A percentile compares a stretch with the other conserved stretches of the same genome.
These are phyloP conservation scores for Dichotomocladium elegans DNA, from an alignment of 371 early-diverging fungal genomes.

Conservation along the genomic window DNA sequence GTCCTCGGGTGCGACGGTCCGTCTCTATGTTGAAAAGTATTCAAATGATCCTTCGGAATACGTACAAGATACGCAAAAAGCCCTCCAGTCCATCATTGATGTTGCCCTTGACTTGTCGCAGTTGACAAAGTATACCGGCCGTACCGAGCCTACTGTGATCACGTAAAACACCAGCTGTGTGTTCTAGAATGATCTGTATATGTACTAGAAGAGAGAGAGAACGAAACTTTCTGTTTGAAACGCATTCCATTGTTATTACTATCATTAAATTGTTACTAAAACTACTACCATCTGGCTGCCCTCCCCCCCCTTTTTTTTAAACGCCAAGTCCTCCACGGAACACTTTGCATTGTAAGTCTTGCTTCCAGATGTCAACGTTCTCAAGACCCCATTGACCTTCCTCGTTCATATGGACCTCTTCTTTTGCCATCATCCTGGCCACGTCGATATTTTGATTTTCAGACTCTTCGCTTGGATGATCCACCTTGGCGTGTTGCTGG, in stretches of 20 bases:
- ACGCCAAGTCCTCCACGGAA: slow-evolving; percentile 38
- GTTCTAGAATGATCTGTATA: neutral
- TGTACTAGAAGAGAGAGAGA: neutral
- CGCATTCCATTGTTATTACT: neutral
- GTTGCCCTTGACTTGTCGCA: slow-evolving; percentile 77
- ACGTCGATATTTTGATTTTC: slow-evolving; percentile 27
- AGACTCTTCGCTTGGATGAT: slow-evolving; percentile 18
- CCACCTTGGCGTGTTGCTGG: slow-evolving; percentile 32
- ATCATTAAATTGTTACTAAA: neutral
- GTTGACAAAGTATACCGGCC: slow-evolving; percentile 81
- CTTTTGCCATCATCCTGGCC: slow-evolving; percentile 22
- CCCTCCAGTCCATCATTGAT: slow-evolving; percentile 85
- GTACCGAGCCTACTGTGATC: slow-evolving; percentile 91
- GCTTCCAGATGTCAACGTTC: slow-evolving; percentile 22
- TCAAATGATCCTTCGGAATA: slow-evolving; percentile 58
- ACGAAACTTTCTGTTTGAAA: neutral
- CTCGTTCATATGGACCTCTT: slow-evolving; percentile 29
- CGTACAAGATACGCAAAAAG: slow-evolving; percentile 71
- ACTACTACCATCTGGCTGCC: no score
- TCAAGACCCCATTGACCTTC: slow-evolving; percentile 34
- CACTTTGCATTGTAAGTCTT: slow-evolving; percentile 30
- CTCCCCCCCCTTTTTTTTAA: no score
- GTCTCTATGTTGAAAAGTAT: slow-evolving; percentile 95
- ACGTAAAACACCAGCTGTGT: slow-evolving; percentile 54
- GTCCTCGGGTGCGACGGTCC: slow-evolving; percentile 92